Conservation (phyloP, 78 protist genomes). For the Mastigamoeba balamuthi region DNA sequence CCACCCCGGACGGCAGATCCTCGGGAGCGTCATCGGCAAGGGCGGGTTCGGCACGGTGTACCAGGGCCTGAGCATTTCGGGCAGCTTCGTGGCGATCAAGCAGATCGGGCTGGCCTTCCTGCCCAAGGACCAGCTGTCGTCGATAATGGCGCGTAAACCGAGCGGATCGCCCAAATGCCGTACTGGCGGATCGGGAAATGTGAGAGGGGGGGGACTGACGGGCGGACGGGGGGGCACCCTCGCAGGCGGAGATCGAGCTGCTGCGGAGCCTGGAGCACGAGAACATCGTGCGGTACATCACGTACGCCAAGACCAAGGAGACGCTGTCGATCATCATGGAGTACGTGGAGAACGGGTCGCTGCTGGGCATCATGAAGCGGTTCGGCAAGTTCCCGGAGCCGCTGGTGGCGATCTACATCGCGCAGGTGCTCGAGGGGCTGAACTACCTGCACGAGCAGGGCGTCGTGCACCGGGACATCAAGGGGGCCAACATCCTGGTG, state of each 20-base stretch:
- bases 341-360: slow-evolving; percentile 86
- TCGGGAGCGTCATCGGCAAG: too few relatives aligned
- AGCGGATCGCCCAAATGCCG: background rate
- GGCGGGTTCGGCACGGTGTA: slow-evolving; percentile 58
- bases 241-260: slow-evolving; percentile 65
- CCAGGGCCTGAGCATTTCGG: slow-evolving; percentile 46
- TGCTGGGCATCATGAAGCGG: slow-evolving; percentile 48
- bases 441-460: slow-evolving; percentile 80
- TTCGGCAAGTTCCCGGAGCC: slow-evolving; percentile 86
- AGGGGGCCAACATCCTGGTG: slow-evolving; percentile 53
- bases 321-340: slow-evolving; percentile 78
- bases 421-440: slow-evolving; percentile 78
- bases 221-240: background rate
- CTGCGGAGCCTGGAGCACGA: slow-evolving; percentile 63
- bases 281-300: slow-evolving; percentile 65
- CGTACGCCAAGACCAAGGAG: slow-evolving; percentile 27
- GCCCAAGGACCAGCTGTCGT: slow-evolving; percentile 18
- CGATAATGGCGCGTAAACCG: background rate
- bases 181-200: background rate
- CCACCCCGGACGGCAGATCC: too few relatives aligned
- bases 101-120: slow-evolving; percentile 55
- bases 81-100: slow-evolving; percentile 76
- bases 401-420: slow-evolving; percentile 60
- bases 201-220: background rate
- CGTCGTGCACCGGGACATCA: slow-evolving; percentile 76